These are phyloP conservation scores for Boletus eberwhitei DNA, from an alignment of 768 basidiomycete species.

Conservation along the genomic window DNA sequence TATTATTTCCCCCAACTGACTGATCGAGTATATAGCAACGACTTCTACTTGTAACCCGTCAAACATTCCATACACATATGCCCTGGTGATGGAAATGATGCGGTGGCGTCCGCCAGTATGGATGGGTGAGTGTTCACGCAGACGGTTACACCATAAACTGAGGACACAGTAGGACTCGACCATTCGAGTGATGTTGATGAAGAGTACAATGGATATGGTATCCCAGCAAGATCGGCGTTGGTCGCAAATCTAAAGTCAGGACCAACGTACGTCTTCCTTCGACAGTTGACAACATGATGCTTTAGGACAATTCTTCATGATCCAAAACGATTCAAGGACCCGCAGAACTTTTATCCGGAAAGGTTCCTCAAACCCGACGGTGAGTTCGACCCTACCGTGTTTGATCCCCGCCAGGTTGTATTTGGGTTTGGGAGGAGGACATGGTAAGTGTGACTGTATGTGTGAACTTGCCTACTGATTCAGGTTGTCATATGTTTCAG, in stretches of 20 bases:
- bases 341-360: neutral
- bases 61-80: slow-evolving; percentile 2
- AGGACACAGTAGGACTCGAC: neutral
- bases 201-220: slow-evolving; percentile 2
- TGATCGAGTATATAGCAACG: neutral
- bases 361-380: neutral
- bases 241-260: slow-evolving; percentile 2
- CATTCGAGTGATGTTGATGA: slow-evolving; percentile 2
- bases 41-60: neutral
- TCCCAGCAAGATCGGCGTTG: slow-evolving; percentile 1
- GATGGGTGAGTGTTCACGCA: neutral
- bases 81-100: slow-evolving; percentile 4
- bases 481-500: neutral
- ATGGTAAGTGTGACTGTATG: neutral
- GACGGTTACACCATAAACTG: neutral
- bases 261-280: neutral
- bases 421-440: slow-evolving; percentile 8
- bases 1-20: neutral
- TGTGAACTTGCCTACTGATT: neutral
- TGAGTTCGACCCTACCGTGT: neutral
- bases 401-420: slow-evolving; percentile 4
- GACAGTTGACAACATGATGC: neutral
- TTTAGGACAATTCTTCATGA: slow-evolving; percentile 2
- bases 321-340: neutral
- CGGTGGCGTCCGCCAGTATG: slow-evolving; percentile 7